These are phyloP conservation scores for Scedosporium minutisporum DNA, from an alignment of 2,329 filamentous ascomycete species.

Conservation along the genomic window DNA sequence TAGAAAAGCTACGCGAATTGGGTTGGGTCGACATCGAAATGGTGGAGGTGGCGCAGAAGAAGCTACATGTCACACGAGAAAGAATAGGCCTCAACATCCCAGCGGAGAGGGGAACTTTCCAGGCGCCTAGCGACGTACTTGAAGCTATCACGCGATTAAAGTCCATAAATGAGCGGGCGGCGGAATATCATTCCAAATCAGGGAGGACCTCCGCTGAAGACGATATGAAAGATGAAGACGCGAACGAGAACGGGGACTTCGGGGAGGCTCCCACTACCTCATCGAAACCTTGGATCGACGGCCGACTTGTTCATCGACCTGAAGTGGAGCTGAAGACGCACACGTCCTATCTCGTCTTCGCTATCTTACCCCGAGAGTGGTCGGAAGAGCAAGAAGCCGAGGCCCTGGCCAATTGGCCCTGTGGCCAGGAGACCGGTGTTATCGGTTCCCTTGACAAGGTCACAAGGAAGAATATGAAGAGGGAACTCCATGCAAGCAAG, in stretches of 20 bases:
- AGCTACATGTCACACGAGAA: constrained; percentile 74
- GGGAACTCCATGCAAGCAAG: constrained; percentile 37
- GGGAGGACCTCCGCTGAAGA: constrained; percentile 15
- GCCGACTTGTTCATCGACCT: constrained; percentile 66
- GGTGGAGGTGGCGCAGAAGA: constrained; percentile 76
- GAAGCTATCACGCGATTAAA: constrained; percentile 69
- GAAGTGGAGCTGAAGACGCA: constrained; percentile 91
- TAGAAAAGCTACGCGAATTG: constrained; percentile 66
- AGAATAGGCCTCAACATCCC: constrained; percentile 59
- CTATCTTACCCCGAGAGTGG: constrained; percentile 81
- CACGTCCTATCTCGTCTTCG: constrained; percentile 95
- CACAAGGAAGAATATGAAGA: constrained; percentile 46
- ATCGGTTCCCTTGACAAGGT: constrained; percentile 45
- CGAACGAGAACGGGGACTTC: constrained; percentile 10
- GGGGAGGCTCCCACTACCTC: constrained; percentile 10
- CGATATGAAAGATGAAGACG: constrained; percentile 16
- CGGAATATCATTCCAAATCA: constrained; percentile 46
- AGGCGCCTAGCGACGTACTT: constrained; percentile 61
- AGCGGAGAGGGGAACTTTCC: constrained; percentile 60
- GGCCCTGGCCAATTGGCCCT: constrained; percentile 55
- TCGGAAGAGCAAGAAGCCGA: constrained; percentile 67
- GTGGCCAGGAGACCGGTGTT: constrained; percentile 40
- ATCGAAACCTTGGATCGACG: constrained; percentile 59
- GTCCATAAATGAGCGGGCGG: constrained; percentile 61
- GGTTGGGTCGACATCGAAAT: constrained; percentile 91